phyloP scores from a whole-genome alignment of 306 rosid genomes.

The Casuarina cunninghamiana region DNA sequence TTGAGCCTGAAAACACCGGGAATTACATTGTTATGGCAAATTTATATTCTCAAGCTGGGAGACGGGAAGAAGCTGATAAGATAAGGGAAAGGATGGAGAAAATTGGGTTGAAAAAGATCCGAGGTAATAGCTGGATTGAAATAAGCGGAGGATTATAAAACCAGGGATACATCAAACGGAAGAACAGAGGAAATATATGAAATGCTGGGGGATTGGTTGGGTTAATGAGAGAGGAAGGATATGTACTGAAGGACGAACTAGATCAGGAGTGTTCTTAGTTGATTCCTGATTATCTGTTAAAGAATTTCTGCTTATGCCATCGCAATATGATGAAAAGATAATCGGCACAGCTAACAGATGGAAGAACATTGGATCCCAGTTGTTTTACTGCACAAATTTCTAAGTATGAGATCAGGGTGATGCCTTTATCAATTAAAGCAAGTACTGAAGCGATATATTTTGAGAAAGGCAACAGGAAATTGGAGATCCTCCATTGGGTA shows the following conservation, averaged over 20 bases:
- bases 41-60: conserved; percentile 70
- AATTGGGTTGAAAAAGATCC: conserved; percentile 63
- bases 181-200: conserved; percentile 53
- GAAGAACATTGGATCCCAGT: conserved; percentile 18
- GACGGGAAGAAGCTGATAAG: conserved; percentile 75
- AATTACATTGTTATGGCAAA: conserved; percentile 85
- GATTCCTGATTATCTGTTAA: conserved; percentile 12
- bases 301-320: conserved; percentile 2
- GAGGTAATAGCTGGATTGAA: conserved; percentile 79
- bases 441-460: conserved; percentile 24
- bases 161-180: conserved; percentile 54
- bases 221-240: conserved; percentile 60
- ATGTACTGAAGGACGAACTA: conserved; percentile 40
- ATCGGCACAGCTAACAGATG: conserved; percentile 16
- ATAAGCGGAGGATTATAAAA: conserved; percentile 45
- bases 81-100: conserved; percentile 62
- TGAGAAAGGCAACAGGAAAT: conserved; percentile 26
- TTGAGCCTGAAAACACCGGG: conserved; percentile 81
- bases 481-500: conserved; percentile 32
- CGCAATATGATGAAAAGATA: conserved; percentile 6
- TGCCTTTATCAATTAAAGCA: conserved; percentile 10
- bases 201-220: conserved; percentile 56
- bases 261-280: conserved; percentile 42
- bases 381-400: neutral
- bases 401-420: conserved; percentile 10